Conservation (phyloP, 306 rosid genomes). For the Prunus armeniaca region DNA sequence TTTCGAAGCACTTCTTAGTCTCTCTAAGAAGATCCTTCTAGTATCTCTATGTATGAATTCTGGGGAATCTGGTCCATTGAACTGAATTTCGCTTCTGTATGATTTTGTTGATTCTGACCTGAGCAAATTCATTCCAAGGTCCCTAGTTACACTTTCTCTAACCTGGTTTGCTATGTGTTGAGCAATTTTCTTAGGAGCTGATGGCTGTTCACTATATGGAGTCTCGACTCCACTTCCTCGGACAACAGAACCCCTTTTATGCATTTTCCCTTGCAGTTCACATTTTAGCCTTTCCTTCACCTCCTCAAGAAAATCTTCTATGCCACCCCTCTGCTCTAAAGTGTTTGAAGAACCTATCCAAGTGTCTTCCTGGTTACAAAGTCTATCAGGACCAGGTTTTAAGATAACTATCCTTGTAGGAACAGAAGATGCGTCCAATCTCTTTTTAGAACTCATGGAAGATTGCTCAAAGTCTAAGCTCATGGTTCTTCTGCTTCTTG, state of each 20-base stretch:
- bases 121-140: slow-evolving; percentile 47
- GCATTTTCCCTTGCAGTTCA: slow-evolving; percentile 71
- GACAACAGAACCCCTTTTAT: slow-evolving; percentile 49
- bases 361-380: slow-evolving; percentile 53
- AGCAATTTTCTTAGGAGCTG: slow-evolving; percentile 72
- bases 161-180: slow-evolving; percentile 69
- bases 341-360: slow-evolving; percentile 56
- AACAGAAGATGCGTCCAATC: slow-evolving; percentile 37
- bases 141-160: slow-evolving; percentile 70
- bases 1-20: slow-evolving; percentile 54
- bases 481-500: slow-evolving; percentile 58
- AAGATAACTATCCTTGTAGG: slow-evolving; percentile 82
- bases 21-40: slow-evolving; percentile 61
- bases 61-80: slow-evolving; percentile 52
- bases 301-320: slow-evolving; percentile 92
- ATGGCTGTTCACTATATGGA: slow-evolving; percentile 67
- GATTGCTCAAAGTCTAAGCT: slow-evolving; percentile 80
- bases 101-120: slow-evolving; percentile 76
- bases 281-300: slow-evolving; percentile 79
- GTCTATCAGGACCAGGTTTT: slow-evolving; percentile 84
- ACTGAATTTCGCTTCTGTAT: slow-evolving; percentile 56
- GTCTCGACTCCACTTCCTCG: slow-evolving; percentile 87
- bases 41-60: slow-evolving; percentile 69
- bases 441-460: slow-evolving; percentile 39
- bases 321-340: slow-evolving; percentile 59